These are phyloP conservation scores for Fraxinus platypoda DNA, from an alignment of 305 asterid genomes.

Conservation along the genomic window DNA sequence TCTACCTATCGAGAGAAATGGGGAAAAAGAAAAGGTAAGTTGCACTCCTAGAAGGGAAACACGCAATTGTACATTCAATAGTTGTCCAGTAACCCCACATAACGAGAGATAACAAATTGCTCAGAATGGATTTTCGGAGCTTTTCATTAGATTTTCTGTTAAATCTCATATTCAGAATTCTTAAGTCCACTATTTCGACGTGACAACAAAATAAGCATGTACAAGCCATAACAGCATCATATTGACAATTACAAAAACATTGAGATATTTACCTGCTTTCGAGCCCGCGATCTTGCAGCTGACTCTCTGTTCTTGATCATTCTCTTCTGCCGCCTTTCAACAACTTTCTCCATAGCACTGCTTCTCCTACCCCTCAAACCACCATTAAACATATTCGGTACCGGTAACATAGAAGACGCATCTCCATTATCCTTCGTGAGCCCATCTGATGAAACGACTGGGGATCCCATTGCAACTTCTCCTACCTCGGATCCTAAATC, in stretches of 20 bases:
- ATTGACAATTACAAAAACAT: neutral
- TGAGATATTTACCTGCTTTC: constrained; percentile 73
- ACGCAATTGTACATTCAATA: neutral
- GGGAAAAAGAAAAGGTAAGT: neutral
- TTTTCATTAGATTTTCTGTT: neutral
- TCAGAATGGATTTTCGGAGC: neutral
- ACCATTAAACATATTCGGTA: constrained; percentile 66
- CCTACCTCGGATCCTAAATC: constrained; percentile 33
- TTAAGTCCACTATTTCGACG: neutral
- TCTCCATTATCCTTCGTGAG: constrained; percentile 70
- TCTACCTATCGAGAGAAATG: too few relatives aligned
- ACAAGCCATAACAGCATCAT: neutral
- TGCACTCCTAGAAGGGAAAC: neutral
- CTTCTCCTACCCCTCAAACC: constrained; percentile 69
- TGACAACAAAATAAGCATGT: neutral
- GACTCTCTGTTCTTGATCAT: constrained; percentile 90
- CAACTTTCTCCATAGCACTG: constrained; percentile 81
- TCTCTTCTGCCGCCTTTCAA: constrained; percentile 95
- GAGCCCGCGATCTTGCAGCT: constrained; percentile 98
- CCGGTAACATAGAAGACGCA: constrained; percentile 45
- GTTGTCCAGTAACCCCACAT: neutral
- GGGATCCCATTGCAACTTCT: constrained; percentile 41
- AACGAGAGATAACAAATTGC: neutral
- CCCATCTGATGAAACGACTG: constrained; percentile 74
- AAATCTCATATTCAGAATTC: neutral